These are phyloP conservation scores for Tetraselmis striata DNA, from an alignment of 139 green algal genomes.

Conservation along the genomic window DNA sequence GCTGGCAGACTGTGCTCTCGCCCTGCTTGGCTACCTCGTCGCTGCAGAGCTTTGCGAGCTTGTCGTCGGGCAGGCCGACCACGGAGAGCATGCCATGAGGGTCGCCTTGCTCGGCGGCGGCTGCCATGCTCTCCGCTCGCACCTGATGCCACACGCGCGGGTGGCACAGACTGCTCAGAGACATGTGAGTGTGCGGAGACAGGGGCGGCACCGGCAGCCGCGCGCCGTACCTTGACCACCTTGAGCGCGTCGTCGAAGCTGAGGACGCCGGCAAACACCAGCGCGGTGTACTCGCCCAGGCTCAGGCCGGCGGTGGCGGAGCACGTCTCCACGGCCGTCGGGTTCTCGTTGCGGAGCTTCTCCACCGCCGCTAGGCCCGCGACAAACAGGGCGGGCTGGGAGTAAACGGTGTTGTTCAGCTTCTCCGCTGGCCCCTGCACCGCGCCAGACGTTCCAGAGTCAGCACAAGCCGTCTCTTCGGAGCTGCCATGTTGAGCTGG, in stretches of 20 bases:
- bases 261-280: slow-evolving; percentile 79
- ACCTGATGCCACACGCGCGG: too few species aligned
- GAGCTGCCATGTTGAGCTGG: too few species aligned
- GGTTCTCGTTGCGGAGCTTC: slow-evolving; percentile 40
- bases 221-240: slow-evolving; percentile 51
- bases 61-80: slow-evolving; percentile 71
- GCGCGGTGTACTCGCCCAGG: slow-evolving; percentile 86
- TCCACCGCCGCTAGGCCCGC: slow-evolving; percentile 80
- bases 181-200: too few species aligned
- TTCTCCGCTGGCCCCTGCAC: slow-evolving; percentile 23
- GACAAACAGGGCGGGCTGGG: slow-evolving; percentile 82
- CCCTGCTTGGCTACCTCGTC: slow-evolving; percentile 10
- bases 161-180: too few species aligned
- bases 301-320: slow-evolving; percentile 65
- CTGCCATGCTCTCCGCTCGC: slow-evolving; percentile 74
- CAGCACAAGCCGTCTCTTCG: too few species aligned
- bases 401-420: slow-evolving; percentile 75
- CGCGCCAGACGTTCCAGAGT: too few species aligned
- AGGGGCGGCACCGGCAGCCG: too few species aligned
- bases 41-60: slow-evolving; percentile 44
- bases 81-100: slow-evolving; percentile 86
- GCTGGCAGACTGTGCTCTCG: slow-evolving; percentile 55
- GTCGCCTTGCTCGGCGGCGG: slow-evolving; percentile 46
- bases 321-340: slow-evolving; percentile 31
- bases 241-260: slow-evolving; percentile 84